phyloP scores from a whole-genome alignment of 768 basidiomycete species.

The Agrocybe praecox region DNA sequence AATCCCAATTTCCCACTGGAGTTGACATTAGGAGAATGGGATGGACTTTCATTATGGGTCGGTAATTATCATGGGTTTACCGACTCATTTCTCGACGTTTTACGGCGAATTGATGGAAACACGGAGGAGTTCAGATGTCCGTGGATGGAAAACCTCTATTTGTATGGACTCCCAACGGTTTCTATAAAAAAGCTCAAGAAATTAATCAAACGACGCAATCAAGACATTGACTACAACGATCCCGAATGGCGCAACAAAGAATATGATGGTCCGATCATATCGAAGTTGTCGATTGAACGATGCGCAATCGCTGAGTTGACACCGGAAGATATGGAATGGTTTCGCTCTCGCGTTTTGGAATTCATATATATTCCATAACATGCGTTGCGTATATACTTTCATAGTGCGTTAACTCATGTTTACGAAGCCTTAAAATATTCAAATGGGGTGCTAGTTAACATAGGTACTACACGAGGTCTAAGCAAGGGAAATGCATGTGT shows the following conservation, averaged over 20 bases:
- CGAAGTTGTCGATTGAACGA: neutral
- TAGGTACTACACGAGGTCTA: neutral
- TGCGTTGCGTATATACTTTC: neutral
- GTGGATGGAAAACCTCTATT: neutral
- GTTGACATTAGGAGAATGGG: neutral
- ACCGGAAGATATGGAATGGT: neutral
- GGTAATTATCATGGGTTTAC: neutral
- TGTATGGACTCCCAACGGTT: neutral
- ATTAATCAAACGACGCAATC: neutral
- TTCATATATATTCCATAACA: neutral
- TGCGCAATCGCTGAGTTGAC: neutral
- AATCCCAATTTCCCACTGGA: neutral
- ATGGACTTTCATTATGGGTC: neutral
- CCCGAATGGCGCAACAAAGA: neutral
- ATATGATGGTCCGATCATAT: neutral
- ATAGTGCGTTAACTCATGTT: neutral
- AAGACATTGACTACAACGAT: neutral
- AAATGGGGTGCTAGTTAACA: neutral
- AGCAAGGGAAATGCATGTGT: slow-evolving; percentile 5
- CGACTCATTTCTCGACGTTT: neutral
- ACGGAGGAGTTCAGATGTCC: neutral
- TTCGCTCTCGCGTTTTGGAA: neutral
- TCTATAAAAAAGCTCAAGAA: slow-evolving; percentile 2
- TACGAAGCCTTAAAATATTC: neutral
- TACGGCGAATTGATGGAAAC: neutral